Base-by-base conservation (phyloP, 352 stramenopile species). In the Thraustochytrium sp. region DNA sequence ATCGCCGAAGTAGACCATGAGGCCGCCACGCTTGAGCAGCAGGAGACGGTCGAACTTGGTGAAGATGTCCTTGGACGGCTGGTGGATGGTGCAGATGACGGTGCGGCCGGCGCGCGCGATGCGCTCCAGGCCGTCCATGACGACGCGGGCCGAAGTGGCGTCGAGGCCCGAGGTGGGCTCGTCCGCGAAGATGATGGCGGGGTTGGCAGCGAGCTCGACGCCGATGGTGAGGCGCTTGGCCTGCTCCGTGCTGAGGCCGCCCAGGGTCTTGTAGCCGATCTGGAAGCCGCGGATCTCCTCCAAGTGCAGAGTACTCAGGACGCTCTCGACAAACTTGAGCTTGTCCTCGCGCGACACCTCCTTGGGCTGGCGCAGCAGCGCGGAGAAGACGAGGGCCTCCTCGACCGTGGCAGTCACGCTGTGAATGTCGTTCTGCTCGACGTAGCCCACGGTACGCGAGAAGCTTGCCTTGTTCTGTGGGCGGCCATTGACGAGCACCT, bases 21-120 rank as follows among this genome's bases (percentile, higher is more conserved):
- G 62, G 8, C 92, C 92, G 29, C 92, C 92, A 42, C 91, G 91
- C 84, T 93, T 92, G 16, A 97, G 82, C 23, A 97, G 87, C 26
- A 96, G 77, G 34, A 97, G 84, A 51, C 92, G 88, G 82, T 97
- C 92, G 73, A 92, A 92, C 51, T 90, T 89, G 44, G 90, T 86
- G 87, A 96, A 96, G 21, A 96, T 90, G 53, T 89, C 87, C 16
- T 88, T 90, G 64, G 88, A 93, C 21, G 93, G 93, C 86, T 97
- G 93, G 68, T 97, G 93, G 77, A 97, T 96, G n/a, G 92, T 96
- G 63, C 90, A 92, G 44, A 94, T 86, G 64, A 96, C 91, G 18
- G 92, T 96, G 13, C 91, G 89, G 26, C 91, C 91, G 31, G 86
- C 87, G 75, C 90, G 85, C 18, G 91, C 89, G 85, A 92, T 85